These are phyloP conservation scores for Cladobotryum mycophilum DNA, from an alignment of 2,329 filamentous ascomycete genomes.

Conservation along the genomic window DNA sequence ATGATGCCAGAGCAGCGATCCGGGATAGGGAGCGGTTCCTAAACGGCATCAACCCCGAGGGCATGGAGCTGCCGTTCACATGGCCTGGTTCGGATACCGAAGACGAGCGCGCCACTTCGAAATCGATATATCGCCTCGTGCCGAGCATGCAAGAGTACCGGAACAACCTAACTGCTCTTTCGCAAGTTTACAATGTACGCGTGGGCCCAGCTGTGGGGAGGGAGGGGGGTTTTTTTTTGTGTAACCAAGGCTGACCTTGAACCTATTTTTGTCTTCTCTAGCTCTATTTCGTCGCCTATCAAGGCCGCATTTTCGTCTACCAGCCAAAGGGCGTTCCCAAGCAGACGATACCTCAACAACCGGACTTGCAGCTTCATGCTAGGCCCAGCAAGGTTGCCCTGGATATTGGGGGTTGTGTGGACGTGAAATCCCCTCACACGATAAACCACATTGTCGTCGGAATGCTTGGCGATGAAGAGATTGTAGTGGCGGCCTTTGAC, in stretches of 20 bases:
- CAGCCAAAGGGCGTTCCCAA: conserved; percentile 39
- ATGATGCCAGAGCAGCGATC: conserved; percentile 26
- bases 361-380: conserved; percentile 46
- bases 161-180: conserved; percentile 53
- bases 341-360: conserved; percentile 41
- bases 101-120: conserved; percentile 10
- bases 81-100: conserved; percentile 24
- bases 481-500: conserved; percentile 62
- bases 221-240: neutral
- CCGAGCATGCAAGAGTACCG: conserved; percentile 36
- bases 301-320: conserved; percentile 52
- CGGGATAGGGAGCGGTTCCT: conserved; percentile 29
- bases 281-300: conserved; percentile 57
- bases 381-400: conserved; percentile 33
- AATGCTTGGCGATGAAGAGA: conserved; percentile 62
- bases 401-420: conserved; percentile 46
- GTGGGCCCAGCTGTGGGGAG: neutral
- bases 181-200: conserved; percentile 49
- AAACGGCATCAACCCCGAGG: conserved; percentile 18
- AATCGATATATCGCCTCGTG: conserved; percentile 24
- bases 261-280: conserved; percentile 18
- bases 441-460: conserved; percentile 66
- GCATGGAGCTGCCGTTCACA: conserved; percentile 20
- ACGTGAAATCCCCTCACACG: conserved; percentile 47
- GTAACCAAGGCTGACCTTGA: neutral